These are phyloP conservation scores for Xylariaceae sp. DNA, from an alignment of 2,329 filamentous ascomycete genomes.

Conservation along the genomic window DNA sequence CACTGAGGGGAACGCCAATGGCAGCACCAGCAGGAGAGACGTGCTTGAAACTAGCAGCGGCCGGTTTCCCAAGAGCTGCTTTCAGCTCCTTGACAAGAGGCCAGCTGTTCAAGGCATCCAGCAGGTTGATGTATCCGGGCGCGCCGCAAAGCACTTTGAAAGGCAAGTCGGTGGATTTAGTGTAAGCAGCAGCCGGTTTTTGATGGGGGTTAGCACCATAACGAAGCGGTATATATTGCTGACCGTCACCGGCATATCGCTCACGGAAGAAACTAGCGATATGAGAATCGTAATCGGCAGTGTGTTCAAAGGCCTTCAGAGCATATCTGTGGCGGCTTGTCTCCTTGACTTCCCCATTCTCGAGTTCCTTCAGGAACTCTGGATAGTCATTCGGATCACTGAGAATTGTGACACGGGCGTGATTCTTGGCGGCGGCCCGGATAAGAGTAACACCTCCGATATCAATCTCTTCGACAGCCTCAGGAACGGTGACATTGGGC, in stretches of 20 bases:
- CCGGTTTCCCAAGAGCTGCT: conserved; percentile 81
- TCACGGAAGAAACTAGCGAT: conserved; percentile 98
- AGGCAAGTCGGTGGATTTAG: conserved; percentile 73
- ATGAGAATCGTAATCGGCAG: conserved; percentile 91
- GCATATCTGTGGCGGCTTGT: conserved; percentile 85
- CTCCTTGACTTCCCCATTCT: conserved; percentile 83
- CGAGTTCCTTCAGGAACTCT: conserved; percentile 88
- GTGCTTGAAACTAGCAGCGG: conserved; percentile 98
- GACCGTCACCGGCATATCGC: conserved; percentile 85
- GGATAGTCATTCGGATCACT: conserved; percentile 93
- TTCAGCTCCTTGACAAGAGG: conserved; percentile 95
- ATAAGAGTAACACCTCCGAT: conserved; percentile 97
- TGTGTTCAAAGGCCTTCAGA: conserved; percentile 98
- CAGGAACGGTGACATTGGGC: conserved; percentile 93
- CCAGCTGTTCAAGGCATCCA: conserved; percentile 97
- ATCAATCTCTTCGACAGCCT: conserved; percentile 98
- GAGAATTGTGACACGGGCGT: conserved; percentile 91
- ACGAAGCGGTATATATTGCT: conserved; percentile 81
- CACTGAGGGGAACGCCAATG: conserved; percentile 83
- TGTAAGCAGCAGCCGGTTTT: conserved; percentile 89
- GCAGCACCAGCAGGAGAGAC: conserved; percentile 96
- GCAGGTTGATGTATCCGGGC: conserved; percentile 95
- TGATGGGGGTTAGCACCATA: conserved; percentile 99
- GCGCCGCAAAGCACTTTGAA: conserved; percentile 91
- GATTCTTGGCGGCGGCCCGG: conserved; percentile 96